These are phyloP conservation scores for Rhizophora mangle DNA, from an alignment of 345 rosid genomes.

Conservation along the genomic window DNA sequence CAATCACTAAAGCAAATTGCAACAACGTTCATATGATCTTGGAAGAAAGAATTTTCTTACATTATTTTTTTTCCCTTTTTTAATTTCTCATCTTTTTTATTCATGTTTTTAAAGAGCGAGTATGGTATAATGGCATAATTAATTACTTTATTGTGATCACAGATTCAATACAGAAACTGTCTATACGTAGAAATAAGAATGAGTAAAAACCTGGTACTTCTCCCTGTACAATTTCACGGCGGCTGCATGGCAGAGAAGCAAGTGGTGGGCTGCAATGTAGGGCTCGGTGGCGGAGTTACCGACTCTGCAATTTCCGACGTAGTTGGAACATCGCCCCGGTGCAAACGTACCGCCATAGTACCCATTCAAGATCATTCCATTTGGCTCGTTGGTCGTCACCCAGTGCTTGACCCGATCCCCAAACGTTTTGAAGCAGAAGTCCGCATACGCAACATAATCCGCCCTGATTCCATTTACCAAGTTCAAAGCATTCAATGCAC, in stretches of 20 bases:
- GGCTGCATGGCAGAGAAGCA: slow-evolving; percentile 19
- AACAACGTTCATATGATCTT: too few relatives aligned
- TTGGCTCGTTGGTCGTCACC: slow-evolving; percentile 26
- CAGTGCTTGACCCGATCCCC: slow-evolving; percentile 27
- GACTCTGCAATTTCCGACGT: slow-evolving; percentile 10
- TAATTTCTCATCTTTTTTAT: neutral
- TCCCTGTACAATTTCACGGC: slow-evolving; percentile 19
- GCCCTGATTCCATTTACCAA: neutral
- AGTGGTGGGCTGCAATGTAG: slow-evolving; percentile 14
- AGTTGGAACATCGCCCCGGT: slow-evolving; percentile 26
- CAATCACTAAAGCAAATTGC: too few relatives aligned
- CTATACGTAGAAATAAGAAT: neutral
- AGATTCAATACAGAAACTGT: too few relatives aligned
- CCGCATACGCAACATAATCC: slow-evolving; percentile 14
- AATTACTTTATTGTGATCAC: too few relatives aligned
- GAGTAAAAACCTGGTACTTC: slow-evolving; percentile 17
- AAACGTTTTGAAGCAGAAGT: slow-evolving; percentile 23
- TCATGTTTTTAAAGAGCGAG: neutral
- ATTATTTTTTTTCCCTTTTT: neutral
- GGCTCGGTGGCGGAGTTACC: slow-evolving; percentile 28
- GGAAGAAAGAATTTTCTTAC: too few relatives aligned
- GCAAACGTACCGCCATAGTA: slow-evolving; percentile 12
- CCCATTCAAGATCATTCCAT: slow-evolving; percentile 8
- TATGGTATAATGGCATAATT: too few relatives aligned
- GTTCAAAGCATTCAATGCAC: too few relatives aligned